These are phyloP conservation scores for Ceratocystis papillata DNA, from an alignment of 2,329 filamentous ascomycete species.

Conservation along the genomic window DNA sequence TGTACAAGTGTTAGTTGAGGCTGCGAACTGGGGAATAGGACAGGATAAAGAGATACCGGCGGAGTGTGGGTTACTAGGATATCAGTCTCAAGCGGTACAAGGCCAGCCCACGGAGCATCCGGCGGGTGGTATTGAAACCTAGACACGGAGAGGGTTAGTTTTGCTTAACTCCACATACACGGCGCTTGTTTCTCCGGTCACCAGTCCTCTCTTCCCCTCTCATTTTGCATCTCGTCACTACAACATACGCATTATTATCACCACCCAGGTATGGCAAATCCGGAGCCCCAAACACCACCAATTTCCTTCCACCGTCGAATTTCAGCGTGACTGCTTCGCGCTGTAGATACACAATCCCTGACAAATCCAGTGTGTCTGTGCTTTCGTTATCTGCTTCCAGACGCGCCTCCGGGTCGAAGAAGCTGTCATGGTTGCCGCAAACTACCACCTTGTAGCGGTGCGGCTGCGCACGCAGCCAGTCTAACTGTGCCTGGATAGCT, in stretches of 20 bases:
- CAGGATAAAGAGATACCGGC: conserved; percentile 39
- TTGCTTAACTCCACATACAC: background rate
- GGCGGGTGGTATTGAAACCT: conserved; percentile 42
- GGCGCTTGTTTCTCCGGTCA: conserved; percentile 32
- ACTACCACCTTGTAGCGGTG: conserved; percentile 74
- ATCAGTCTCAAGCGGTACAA: conserved; percentile 60
- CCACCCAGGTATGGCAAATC: conserved; percentile 65
- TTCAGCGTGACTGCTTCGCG: conserved; percentile 51
- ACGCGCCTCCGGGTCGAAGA: conserved; percentile 60
- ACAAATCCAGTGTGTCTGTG: conserved; percentile 45
- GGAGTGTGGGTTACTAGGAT: conserved; percentile 74
- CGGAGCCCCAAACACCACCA: conserved; percentile 70
- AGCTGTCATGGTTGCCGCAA: conserved; percentile 81
- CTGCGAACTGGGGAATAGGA: background rate
- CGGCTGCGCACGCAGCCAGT: conserved; percentile 67
- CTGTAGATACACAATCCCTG: conserved; percentile 58
- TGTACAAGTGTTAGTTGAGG: conserved; percentile 27
- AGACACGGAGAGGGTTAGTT: background rate
- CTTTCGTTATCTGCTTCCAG: conserved; percentile 38
- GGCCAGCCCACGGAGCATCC: conserved; percentile 53
- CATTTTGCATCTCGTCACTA: background rate
- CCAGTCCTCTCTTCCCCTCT: conserved; percentile 30
- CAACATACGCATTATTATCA: conserved; percentile 21
- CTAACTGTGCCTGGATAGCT: conserved; percentile 70
- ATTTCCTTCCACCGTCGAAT: conserved; percentile 46